Evolutionary conservation across 129 eudicot genomes (phyloP).

Genomic region (Rutidosis leptorrhynchoides): DNA sequence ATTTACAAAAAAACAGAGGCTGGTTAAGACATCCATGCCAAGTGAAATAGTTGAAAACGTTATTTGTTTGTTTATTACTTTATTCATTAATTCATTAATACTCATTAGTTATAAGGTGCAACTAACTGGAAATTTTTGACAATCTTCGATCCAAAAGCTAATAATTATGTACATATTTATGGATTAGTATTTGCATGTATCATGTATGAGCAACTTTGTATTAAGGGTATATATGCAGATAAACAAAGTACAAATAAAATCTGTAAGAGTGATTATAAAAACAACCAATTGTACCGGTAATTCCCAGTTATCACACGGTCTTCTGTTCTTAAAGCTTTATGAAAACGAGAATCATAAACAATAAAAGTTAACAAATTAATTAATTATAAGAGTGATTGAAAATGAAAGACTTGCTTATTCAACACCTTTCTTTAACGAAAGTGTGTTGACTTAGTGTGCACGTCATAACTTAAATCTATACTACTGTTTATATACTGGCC

Average conservation of each 20-base stretch:
- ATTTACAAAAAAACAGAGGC: not conserved
- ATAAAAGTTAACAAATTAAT: not conserved
- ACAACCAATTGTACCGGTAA: slow-evolving; percentile 19
- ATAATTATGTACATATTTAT: not conserved
- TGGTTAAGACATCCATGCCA: not conserved
- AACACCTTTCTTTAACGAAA: no score
- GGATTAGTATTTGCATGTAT: slow-evolving; percentile 12
- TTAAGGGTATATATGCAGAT: slow-evolving; percentile 20
- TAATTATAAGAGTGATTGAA: not conserved
- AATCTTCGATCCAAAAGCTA: not conserved
- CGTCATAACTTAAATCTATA: no score
- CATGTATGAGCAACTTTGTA: slow-evolving; percentile 12
- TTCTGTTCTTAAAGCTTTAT: slow-evolving; percentile 17
- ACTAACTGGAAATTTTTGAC: not conserved
- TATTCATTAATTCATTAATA: not conserved
- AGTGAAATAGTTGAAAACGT: not conserved
- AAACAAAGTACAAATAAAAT: slow-evolving; percentile 17
- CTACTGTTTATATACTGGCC: no score
- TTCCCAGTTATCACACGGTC: not conserved
- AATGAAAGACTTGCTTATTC: no score
- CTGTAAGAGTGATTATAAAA: no score
- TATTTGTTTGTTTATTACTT: not conserved
- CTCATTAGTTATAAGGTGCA: not conserved
- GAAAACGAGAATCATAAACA: slow-evolving; percentile 18
- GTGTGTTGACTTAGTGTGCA: no score